These are phyloP conservation scores for Vaccinium macrocarpon DNA, from an alignment of 148 eudicot genomes.

Conservation along the genomic window DNA sequence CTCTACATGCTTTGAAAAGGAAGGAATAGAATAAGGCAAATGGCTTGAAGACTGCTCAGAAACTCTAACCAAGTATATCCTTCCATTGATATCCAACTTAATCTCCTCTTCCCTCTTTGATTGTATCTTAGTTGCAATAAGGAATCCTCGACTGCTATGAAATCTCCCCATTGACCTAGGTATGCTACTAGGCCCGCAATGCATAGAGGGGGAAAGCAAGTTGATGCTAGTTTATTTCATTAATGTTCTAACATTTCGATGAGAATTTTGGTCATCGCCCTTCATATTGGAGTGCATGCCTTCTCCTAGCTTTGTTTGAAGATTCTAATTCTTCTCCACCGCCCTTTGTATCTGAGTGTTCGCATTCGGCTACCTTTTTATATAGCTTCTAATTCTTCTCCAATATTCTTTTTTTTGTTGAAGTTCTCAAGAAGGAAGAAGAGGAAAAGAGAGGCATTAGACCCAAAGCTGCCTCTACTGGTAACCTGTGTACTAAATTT, in stretches of 20 bases:
- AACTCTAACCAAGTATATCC: too few species aligned
- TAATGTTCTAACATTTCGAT: not conserved
- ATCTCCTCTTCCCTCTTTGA: too few species aligned
- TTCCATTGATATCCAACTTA: too few species aligned
- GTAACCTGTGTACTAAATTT: conserved; percentile 30
- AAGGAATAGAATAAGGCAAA: too few species aligned
- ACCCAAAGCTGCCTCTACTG: conserved; percentile 32
- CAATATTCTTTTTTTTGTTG: not conserved
- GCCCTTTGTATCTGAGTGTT: not conserved
- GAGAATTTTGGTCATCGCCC: not conserved
- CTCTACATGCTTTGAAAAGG: too few species aligned
- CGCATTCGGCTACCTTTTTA: not conserved
- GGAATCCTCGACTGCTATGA: too few species aligned
- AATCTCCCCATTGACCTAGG: not conserved
- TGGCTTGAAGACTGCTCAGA: too few species aligned
- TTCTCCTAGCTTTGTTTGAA: not conserved
- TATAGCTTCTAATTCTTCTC: not conserved
- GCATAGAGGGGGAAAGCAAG: not conserved
- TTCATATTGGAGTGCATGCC: not conserved
- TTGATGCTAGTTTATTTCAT: not conserved
- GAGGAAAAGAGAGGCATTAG: conserved; percentile 61
- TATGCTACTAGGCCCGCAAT: not conserved
- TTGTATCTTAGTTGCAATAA: too few species aligned
- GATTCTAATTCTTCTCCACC: not conserved
- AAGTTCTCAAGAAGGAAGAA: conserved; percentile 90